Evolutionary conservation across 106 monocot species (phyloP).

Genomic region (Dactylorhiza incarnata): DNA sequence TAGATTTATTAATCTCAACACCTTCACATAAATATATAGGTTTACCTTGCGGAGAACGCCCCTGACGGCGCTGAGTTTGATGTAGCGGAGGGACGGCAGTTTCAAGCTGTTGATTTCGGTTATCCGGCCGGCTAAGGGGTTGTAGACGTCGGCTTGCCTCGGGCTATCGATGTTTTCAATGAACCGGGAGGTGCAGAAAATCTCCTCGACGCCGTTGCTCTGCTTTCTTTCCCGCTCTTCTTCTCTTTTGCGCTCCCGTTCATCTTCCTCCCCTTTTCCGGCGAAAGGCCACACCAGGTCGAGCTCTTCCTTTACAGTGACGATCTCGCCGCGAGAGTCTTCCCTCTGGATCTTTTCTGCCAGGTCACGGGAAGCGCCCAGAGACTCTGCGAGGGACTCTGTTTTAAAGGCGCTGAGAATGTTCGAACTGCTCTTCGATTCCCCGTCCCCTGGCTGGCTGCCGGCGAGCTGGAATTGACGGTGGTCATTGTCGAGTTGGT

Average conservation of each 20-base stretch:
- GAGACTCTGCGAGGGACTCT: too few species aligned
- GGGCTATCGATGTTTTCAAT: neutral
- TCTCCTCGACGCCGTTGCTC: neutral
- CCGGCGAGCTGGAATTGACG: neutral
- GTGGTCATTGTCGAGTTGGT: slow-evolving; percentile 24
- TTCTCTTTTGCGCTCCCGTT: neutral
- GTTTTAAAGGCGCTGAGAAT: too few species aligned
- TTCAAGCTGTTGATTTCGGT: neutral
- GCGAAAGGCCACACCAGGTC: neutral
- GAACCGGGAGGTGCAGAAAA: neutral
- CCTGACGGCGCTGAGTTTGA: neutral
- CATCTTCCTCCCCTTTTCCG: neutral
- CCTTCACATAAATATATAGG: neutral
- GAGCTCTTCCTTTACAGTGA: too few species aligned
- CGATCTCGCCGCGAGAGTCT: too few species aligned
- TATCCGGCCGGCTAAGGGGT: neutral
- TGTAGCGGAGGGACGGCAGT: neutral
- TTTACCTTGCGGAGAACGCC: slow-evolving; percentile 6
- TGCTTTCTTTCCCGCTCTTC: neutral
- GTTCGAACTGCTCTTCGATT: too few species aligned
- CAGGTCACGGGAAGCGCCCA: too few species aligned
- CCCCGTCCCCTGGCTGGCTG: too few species aligned
- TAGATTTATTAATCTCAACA: neutral
- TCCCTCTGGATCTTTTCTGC: too few species aligned
- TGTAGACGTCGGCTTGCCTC: neutral